Evolutionary conservation across 2,329 filamentous ascomycete genomes (phyloP), one percentile per base, ranked within the genome.

Genomic region (Penicillium sclerotigenum): DNA sequence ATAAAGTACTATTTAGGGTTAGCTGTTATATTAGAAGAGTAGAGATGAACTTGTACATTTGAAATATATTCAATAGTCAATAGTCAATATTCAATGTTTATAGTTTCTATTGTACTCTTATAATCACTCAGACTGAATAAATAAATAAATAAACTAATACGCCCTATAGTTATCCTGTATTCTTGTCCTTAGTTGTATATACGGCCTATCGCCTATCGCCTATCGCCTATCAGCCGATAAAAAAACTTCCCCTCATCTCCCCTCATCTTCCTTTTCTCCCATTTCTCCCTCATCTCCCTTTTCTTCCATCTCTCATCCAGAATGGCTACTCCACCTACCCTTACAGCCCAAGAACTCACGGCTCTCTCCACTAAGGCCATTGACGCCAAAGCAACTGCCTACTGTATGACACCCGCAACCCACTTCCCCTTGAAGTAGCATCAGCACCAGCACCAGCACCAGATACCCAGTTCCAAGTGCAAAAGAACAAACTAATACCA

Each of bases 401-500:
- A 97, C 78, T 96, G 91, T 83, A 76, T 72, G 77, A 79, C 64
- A n/a, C n/a, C n/a, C n/a, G n/a, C n/a, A n/a, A n/a, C n/a, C n/a
- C 48, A 34, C 33, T 36, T 33, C 37, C 14, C 31, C 11, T 18
- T 14, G 1, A 18, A 28, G 22, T 10, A 33, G 9, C 26, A 26
- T 18, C 28, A 38, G 13, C 36, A 28, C 31, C 46, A 37, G 43
- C 26, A 26, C 26, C 28, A 38, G 13, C 36, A 28, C 31, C 46
- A 37, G 43, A 34, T 13, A 48, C 18, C 3, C 3, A 40, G 14
- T 4, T 31, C 8, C 6, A 14, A 22, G 13, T 34, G 18, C 26
- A n/a, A 29, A 16, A 26, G 36, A n/a, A 18, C 31, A n/a, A 13
- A 41, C 47, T 48, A 34, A 48, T 22, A 24, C 26, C 8, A 0